Percentiles rank a stretch among this genome's conserved stretches.
phyloP scores from a whole-genome alignment of 495 filamentous ascomycete species.

The Hapsidospora chrysogenum region DNA sequence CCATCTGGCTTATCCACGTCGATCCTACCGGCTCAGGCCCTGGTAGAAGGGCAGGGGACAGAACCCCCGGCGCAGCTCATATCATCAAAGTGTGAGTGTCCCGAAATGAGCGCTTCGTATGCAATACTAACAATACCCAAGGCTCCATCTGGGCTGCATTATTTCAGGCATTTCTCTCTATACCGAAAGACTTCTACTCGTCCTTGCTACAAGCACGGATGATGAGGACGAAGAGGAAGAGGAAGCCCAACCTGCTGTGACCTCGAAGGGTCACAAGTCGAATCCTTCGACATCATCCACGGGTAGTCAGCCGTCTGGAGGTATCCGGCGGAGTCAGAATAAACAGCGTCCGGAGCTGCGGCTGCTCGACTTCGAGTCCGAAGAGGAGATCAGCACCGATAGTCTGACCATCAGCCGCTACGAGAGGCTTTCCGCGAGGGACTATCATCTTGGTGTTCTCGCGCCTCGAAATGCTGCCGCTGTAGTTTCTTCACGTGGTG shows the following conservation, averaged over 20 bases:
- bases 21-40: constrained; percentile 54
- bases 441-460: constrained; percentile 79
- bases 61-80: constrained; percentile 62
- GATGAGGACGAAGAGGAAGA: constrained; percentile 39
- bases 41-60: constrained; percentile 54
- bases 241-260: neutral
- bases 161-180: constrained; percentile 95
- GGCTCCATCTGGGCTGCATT: constrained; percentile 87
- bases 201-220: constrained; percentile 73
- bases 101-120: too few species aligned
- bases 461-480: constrained; percentile 50
- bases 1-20: constrained; percentile 88
- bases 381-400: constrained; percentile 62
- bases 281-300: constrained; percentile 21
- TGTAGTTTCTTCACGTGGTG: constrained; percentile 47
- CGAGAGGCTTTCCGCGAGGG: constrained; percentile 69
- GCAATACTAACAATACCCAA: constrained; percentile 21
- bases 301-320: constrained; percentile 35
- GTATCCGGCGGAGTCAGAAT: constrained; percentile 49
- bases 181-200: constrained; percentile 74
- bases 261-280: constrained; percentile 16
- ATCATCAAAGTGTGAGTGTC: constrained; percentile 71
- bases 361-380: constrained; percentile 70
- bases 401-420: constrained; percentile 68
- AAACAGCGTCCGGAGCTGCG: constrained; percentile 76